Evolutionary conservation across 1,284 basidiomycete species (phyloP).

Genomic region (Trichosporon sp.): DNA sequence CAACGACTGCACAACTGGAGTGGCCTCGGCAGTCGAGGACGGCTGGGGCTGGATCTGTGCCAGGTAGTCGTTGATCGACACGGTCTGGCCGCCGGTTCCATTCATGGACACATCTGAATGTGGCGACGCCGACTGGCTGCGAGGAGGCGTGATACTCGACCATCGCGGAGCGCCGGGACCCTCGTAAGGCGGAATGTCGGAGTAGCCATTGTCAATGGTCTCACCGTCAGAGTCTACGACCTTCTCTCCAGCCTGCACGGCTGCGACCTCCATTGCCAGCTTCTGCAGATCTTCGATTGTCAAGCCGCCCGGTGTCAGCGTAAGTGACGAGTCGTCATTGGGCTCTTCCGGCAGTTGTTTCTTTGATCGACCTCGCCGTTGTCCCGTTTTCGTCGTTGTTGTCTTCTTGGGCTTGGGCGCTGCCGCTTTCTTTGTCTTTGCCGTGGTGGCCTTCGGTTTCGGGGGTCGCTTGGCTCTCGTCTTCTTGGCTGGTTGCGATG

Average conservation of each 20-base stretch:
- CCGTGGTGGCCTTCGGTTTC: conserved; percentile 3
- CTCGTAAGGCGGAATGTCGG: conserved; percentile 4
- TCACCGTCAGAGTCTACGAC: conserved; percentile 42
- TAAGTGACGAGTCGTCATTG: background rate
- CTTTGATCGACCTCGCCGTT: background rate
- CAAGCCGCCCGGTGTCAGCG: background rate
- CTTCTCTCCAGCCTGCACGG: conserved; percentile 10
- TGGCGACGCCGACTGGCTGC: background rate
- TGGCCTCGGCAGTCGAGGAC: background rate
- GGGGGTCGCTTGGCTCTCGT: background rate
- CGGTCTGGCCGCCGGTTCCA: background rate
- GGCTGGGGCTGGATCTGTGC: background rate
- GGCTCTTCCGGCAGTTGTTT: background rate
- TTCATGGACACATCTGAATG: background rate
- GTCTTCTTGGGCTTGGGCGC: background rate
- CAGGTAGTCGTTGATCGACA: background rate
- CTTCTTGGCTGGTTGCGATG: background rate
- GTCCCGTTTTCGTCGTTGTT: background rate
- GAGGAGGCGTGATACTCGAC: background rate
- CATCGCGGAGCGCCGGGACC: background rate
- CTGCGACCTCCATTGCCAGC: background rate
- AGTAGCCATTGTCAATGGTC: conserved; percentile 29
- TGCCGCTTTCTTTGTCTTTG: background rate
- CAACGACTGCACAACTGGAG: background rate
- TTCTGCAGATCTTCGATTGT: background rate